Base-by-base conservation (phyloP, 371 early-diverging fungal species). In the Dinochytrium kinnereticum region DNA sequence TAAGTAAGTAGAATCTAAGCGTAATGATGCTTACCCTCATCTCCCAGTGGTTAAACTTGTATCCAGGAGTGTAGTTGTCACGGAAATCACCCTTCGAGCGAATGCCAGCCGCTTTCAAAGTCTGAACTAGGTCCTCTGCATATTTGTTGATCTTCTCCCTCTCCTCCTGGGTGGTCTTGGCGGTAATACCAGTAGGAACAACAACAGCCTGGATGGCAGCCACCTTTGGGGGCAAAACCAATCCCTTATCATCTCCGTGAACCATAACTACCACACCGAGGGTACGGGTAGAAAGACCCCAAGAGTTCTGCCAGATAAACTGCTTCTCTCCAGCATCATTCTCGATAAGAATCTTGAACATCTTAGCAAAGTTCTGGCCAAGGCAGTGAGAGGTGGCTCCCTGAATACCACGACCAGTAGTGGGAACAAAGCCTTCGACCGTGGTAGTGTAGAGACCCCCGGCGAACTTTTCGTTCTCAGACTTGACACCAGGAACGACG, bases 21-120 rank as follows among this genome's bases (percentile, higher is more conserved):
- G 13, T 21, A 13, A 19, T 44, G 21, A 31, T 7, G 33, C 78
- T 50, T 79, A 88, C 90, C 59, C 91, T 81, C 71, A 97, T 81
- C 85, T 99, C 99, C 99, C 99, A 99, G 88, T 99, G 98, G 88
- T 98, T 99, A 90, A 95, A 99, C 89, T 99, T 99, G 92, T 93
- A 98, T 30, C 99, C 99, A 70, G 98, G 95, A 59, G 96, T 95
- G 88, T 95, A 93, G 82, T 93, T 95, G 39, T 94, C 92, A 64
- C 99, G 90, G 72, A 91, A 74, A 83, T 99, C 99, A 33, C 93
- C 82, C 85, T 96, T 93, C 76, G 90, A 92, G 69, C 98, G 90
- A 51, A 99, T 82, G 44, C 96, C 97, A 36, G 85, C 89, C 75
- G 86, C 87, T 81, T 93, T 91, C 78, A 98, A 88, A 38, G 85